Base-by-base conservation (phyloP, 768 basidiomycete species). In the Mycena rebaudengoi region DNA sequence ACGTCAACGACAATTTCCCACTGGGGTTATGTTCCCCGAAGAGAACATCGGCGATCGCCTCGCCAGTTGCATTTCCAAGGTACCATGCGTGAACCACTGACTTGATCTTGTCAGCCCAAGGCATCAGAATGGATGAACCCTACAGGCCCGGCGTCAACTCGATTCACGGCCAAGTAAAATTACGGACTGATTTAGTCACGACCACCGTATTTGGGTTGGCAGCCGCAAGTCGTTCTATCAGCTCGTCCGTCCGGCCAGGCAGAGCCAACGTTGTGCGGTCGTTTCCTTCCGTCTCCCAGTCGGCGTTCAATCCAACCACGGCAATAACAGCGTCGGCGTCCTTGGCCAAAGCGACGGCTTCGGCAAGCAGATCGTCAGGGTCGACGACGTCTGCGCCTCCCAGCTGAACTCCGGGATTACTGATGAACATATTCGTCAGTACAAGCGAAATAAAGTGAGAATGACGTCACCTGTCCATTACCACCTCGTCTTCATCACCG, bases 71-170 rank as follows among this genome's bases (percentile, higher is more conserved):
- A 71, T 95, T 94, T 7, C 94, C 94, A 37, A 92, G 85, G 71
- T 95, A 95, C 92, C 92, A 95, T 0, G 91, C 82, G 60, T 96
- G 94, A 14, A 94, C 82, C 63, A 95, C 80, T 1, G 87, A 84
- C 25, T 86, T 76, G 1, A 91, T 91, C 11, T 84, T 76, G 61
- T 88, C 83, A 10, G 83, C 83, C 94, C 94, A 95, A 5, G 94
- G 93, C 79, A 95, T 81, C 3, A 85, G 83, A 69, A 92, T 88
- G n/a, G 89, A 82, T 23, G 91, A 91, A 5, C 91, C 90, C 86
- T 89, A 62, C 25, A 54, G 53, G 29, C 25, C 26, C 14, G 26
- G 62, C 33, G 72, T 56, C 40, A 43, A 51, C 40, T 52, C 57
- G 43, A 10, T 16, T 21, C 16, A n/a, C 52, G 16, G 20, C 3